A percentile compares a stretch with the other conserved stretches of the same genome.
Evolutionary conservation across 179 eudicot genomes (phyloP).

Genomic region (Corrigiola litoralis): DNA sequence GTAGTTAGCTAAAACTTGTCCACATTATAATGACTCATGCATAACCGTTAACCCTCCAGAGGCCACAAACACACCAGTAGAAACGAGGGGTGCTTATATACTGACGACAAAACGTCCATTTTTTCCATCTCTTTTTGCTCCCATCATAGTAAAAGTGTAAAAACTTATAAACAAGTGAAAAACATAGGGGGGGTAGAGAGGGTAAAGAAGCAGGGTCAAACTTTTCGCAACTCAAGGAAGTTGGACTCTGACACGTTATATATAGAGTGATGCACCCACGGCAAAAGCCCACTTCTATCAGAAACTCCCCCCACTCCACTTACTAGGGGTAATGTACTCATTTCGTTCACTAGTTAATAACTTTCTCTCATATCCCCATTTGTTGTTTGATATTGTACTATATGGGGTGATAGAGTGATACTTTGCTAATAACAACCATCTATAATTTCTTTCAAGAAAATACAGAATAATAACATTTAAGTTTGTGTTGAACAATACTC

Average conservation of each 20-base stretch:
- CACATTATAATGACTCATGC: constrained; percentile 13
- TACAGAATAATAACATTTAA: too few relatives aligned
- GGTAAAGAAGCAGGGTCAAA: constrained; percentile 23
- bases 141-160: background rate
- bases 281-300: background rate
- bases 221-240: constrained; percentile 32
- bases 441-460: too few relatives aligned
- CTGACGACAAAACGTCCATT: background rate
- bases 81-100: constrained; percentile 1
- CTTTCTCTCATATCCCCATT: too few relatives aligned
- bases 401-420: too few relatives aligned
- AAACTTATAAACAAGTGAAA: background rate
- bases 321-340: background rate
- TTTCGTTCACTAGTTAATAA: background rate
- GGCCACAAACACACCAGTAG: constrained; percentile 15
- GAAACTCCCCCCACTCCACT: background rate
- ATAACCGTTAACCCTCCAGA: constrained; percentile 20
- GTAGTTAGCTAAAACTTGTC: background rate
- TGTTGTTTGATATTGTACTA: too few relatives aligned
- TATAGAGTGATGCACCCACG: constrained; percentile 29
- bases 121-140: constrained; percentile 2
- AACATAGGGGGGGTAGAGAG: background rate
- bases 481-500: too few relatives aligned
- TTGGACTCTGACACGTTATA: constrained; percentile 36
- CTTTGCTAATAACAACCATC: too few relatives aligned